Percentiles rank a stretch among this genome's conserved stretches.
Conservation (phyloP, 2,329 filamentous ascomycete species). For the Paecilomyces dactylethromorphus region DNA sequence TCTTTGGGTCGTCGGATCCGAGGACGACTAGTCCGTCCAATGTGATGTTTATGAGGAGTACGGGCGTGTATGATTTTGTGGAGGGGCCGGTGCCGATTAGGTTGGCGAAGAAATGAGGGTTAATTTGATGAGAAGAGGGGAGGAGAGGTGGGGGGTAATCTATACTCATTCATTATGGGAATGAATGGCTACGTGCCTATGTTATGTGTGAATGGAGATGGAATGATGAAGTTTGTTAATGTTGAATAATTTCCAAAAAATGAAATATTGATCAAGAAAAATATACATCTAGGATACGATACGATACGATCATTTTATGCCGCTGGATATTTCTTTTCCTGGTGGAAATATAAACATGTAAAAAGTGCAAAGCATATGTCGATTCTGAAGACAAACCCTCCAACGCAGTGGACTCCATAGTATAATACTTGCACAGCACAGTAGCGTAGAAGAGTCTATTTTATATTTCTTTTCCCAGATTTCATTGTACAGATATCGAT, state of each 20-base stretch:
- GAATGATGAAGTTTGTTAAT: no score
- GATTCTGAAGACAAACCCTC: not conserved
- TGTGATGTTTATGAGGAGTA: not conserved
- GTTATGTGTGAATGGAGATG: no score
- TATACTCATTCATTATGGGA: no score
- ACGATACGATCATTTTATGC: no score
- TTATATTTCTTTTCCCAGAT: not conserved
- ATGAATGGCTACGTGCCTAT: no score
- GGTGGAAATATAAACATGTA: no score
- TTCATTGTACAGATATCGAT: not conserved
- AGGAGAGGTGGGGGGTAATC: no score
- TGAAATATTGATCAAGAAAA: no score
- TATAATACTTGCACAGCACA: not conserved
- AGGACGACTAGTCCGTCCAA: not conserved
- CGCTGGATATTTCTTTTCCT: no score
- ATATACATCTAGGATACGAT: no score
- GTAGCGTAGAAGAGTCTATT: not conserved
- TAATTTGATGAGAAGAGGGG: not conserved
- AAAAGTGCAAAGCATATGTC: not conserved
- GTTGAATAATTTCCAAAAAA: no score
- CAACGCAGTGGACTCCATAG: not conserved
- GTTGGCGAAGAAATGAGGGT: not conserved
- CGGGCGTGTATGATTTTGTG: constrained; percentile 5
- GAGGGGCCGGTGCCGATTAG: not conserved
- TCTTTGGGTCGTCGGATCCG: not conserved